Evolutionary conservation across 805 yeast genomes (phyloP).

Genomic region (Starmerella khaoyaiensis): DNA sequence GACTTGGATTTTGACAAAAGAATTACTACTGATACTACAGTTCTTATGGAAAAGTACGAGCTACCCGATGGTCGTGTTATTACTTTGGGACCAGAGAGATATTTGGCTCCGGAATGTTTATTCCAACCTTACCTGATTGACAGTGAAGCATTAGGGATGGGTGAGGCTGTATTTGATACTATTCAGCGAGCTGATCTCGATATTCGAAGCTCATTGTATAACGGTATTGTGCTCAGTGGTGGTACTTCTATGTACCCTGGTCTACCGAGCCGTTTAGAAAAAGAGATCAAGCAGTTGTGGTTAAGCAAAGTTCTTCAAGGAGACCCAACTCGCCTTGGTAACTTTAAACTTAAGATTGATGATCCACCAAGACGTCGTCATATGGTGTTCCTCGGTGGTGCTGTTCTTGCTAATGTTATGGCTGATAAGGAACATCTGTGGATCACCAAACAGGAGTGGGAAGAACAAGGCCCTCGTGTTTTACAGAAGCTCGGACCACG

Average conservation of each 20-base stretch:
- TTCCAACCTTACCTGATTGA: slow-evolving; percentile 94
- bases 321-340: slow-evolving; percentile 65
- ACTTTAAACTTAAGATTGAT: slow-evolving; percentile 91
- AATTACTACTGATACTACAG: slow-evolving; percentile 87
- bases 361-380: slow-evolving; percentile 98
- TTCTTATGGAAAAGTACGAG: slow-evolving; percentile 80
- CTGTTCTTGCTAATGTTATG: slow-evolving; percentile 94
- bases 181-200: slow-evolving; percentile 93
- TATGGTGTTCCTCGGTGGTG: slow-evolving; percentile 98
- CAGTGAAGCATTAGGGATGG: slow-evolving; percentile 93
- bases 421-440: slow-evolving; percentile 98
- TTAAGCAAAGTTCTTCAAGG: slow-evolving; percentile 74
- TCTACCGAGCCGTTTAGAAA: slow-evolving; percentile 85
- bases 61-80: slow-evolving; percentile 94
- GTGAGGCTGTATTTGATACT: slow-evolving; percentile 81
- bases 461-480: slow-evolving; percentile 82
- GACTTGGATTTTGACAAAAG: slow-evolving; percentile 82
- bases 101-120: slow-evolving; percentile 91
- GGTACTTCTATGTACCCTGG: slow-evolving; percentile 99
- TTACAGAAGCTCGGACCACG: slow-evolving; percentile 87
- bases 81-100: slow-evolving; percentile 88
- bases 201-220: slow-evolving; percentile 73
- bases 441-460: slow-evolving; percentile 94
- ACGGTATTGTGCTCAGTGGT: slow-evolving; percentile 89
- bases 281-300: slow-evolving; percentile 94